Percentiles rank a stretch among this genome's conserved stretches.
Evolutionary conservation across 495 filamentous ascomycete genomes (phyloP).

Genomic region (Aspergillus biplanus): DNA sequence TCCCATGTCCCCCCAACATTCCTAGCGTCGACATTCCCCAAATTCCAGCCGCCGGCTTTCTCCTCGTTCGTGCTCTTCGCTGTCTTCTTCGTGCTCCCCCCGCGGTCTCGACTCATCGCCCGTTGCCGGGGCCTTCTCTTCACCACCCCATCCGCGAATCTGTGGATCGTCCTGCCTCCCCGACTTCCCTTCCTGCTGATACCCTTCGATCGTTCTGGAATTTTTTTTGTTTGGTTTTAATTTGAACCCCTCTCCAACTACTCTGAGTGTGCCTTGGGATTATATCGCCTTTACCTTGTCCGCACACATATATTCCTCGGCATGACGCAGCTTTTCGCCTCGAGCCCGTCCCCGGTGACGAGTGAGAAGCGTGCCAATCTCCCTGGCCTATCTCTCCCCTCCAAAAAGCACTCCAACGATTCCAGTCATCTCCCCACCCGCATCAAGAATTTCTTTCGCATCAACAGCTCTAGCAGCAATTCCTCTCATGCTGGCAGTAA

Average conservation of each 20-base stretch:
- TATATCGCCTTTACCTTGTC: not conserved
- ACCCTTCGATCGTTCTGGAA: not conserved
- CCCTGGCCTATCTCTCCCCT: constrained; percentile 46
- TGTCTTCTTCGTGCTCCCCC: constrained; percentile 10
- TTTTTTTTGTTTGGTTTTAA: not conserved
- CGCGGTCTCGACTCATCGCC: constrained; percentile 5
- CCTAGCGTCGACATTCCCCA: constrained; percentile 31
- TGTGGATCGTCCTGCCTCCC: constrained; percentile 1
- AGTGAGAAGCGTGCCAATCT: constrained; percentile 54
- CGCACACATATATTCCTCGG: constrained; percentile 16
- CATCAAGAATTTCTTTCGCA: constrained; percentile 97
- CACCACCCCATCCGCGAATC: not conserved
- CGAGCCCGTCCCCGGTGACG: constrained; percentile 43
- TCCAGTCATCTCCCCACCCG: constrained; percentile 77
- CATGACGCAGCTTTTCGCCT: constrained; percentile 55
- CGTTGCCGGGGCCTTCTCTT: constrained; percentile 17
- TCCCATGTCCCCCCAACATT: constrained; percentile 28
- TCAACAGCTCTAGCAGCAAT: constrained; percentile 71
- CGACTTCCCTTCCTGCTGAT: not conserved
- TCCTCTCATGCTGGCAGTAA: constrained; percentile 44
- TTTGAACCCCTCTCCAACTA: too few species aligned
- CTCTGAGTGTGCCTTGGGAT: not conserved
- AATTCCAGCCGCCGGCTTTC: constrained; percentile 24
- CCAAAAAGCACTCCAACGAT: constrained; percentile 55
- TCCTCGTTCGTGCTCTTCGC: constrained; percentile 13